These are phyloP conservation scores for Nannochloropsis granulata DNA, from an alignment of 108 stramenopile species.

Conservation along the genomic window DNA sequence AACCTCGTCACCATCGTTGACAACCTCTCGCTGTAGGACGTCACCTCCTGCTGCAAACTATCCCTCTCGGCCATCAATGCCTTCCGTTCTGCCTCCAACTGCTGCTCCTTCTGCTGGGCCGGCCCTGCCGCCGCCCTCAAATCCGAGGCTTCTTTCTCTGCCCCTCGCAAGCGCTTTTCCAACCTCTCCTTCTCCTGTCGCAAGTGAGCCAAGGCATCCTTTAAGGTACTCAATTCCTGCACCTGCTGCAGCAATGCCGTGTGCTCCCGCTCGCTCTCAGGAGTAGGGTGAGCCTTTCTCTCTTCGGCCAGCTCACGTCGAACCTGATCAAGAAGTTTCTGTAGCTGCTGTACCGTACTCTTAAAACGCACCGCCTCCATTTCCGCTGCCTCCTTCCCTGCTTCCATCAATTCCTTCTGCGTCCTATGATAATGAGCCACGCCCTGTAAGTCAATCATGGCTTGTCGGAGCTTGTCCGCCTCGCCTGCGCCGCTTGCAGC, in stretches of 20 bases:
- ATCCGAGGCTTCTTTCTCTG: neutral
- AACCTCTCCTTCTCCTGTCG: neutral
- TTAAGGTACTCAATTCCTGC: neutral
- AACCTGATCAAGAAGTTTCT: neutral
- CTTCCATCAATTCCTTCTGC: neutral
- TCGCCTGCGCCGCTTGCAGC: neutral
- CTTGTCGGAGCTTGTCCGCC: neutral
- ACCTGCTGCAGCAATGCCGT: neutral
- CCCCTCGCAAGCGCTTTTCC: neutral
- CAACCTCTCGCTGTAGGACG: neutral
- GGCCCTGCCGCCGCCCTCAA: neutral
- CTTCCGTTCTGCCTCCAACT: neutral
- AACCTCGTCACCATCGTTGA: neutral
- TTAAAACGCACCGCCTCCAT: neutral
- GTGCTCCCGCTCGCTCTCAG: neutral
- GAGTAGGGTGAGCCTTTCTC: neutral
- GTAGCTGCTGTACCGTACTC: neutral
- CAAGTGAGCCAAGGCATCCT: neutral
- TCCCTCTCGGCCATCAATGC: neutral
- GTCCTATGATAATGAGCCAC: neutral
- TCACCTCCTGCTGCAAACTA: neutral
- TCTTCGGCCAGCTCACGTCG: neutral
- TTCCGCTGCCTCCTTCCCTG: neutral
- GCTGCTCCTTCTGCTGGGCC: neutral
- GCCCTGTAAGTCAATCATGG: neutral